These are phyloP conservation scores for Andalucia godoyi DNA, from an alignment of 78 protist species.

Conservation along the genomic window DNA sequence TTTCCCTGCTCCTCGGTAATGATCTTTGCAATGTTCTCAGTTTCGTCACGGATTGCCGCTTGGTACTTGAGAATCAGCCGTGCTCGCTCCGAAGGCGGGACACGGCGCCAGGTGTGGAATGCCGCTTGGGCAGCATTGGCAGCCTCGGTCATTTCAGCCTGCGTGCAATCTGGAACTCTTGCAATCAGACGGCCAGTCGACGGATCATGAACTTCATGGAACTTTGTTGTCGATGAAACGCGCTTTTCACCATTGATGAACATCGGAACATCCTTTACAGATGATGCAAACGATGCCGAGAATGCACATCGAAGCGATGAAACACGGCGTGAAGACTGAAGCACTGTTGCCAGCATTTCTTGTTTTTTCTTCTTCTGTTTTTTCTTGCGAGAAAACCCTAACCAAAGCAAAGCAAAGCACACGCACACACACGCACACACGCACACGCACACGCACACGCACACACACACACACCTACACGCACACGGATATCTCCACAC, in stretches of 20 bases:
- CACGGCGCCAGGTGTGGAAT: constrained; percentile 66
- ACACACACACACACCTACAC: too few relatives aligned
- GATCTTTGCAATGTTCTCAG: constrained; percentile 48
- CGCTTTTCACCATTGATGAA: constrained; percentile 74
- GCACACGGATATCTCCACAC: too few relatives aligned
- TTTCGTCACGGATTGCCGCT: constrained; percentile 58
- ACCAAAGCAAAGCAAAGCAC: too few relatives aligned
- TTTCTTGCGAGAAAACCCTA: too few relatives aligned
- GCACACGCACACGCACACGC: too few relatives aligned
- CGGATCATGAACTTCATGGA: constrained; percentile 77
- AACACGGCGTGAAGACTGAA: too few relatives aligned
- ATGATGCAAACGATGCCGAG: too few relatives aligned
- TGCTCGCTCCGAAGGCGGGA: constrained; percentile 60
- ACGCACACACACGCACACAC: too few relatives aligned
- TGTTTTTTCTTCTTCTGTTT: too few relatives aligned
- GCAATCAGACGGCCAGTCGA: constrained; percentile 71
- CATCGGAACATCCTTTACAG: too few relatives aligned
- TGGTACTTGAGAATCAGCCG: constrained; percentile 65
- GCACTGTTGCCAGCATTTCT: too few relatives aligned
- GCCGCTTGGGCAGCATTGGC: constrained; percentile 57
- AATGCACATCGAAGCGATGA: too few relatives aligned
- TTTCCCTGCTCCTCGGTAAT: constrained; percentile 91
- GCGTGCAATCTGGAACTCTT: constrained; percentile 55
- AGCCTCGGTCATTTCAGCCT: constrained; percentile 75
- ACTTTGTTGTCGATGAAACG: constrained; percentile 54